Evolutionary conservation across 2,329 filamentous ascomycete species (phyloP), one percentile per base, ranked within the genome.

Genomic region (Clonostachys sp.): DNA sequence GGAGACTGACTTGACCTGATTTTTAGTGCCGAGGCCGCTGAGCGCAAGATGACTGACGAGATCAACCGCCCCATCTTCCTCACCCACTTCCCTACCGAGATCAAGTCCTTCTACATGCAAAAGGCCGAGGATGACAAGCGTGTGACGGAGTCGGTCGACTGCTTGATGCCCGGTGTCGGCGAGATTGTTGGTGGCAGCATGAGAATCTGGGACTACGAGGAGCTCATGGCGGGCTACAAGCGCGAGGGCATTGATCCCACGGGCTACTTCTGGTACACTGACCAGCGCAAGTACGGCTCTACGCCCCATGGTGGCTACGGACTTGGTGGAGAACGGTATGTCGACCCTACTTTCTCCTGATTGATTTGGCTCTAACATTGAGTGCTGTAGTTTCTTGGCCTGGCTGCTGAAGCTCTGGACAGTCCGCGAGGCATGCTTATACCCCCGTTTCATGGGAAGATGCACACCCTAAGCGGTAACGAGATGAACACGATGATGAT

Each of bases 61-160:
- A 95, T 99, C 77, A 94, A 95, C 83, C 76, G 83, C 47, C 94
- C 94, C 52, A 96, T 99, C 68, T 89, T 97, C 75, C 79, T 97
- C 40, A 97, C 92, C 3, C 92, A 97, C 72, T 99, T 99, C 82
- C 94, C 94, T 17, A 85, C 85, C 50, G 90, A 92, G 73, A 96
- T 99, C 78, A 99, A 99, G 78, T 88, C 94, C 2, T 99, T 99
- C 69, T 99, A 99, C 80, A 99, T 99, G 94, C 86, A 91, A 71
- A 91, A 87, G 71, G 94, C 92, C 58, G 75, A 78, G 41, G 70
- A 79, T 33, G 94, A 99, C 63, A 73, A 70, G 33, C 81, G 91
- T 24, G 90, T 96, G 30, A 99, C 94, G 0, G 92, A 99, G 77
- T 90, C 84, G 52, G 92, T 97, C 13, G 94, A 99, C 61, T 75